Base-by-base conservation (phyloP, 352 stramenopile species). In the Phytophthora rubi region DNA sequence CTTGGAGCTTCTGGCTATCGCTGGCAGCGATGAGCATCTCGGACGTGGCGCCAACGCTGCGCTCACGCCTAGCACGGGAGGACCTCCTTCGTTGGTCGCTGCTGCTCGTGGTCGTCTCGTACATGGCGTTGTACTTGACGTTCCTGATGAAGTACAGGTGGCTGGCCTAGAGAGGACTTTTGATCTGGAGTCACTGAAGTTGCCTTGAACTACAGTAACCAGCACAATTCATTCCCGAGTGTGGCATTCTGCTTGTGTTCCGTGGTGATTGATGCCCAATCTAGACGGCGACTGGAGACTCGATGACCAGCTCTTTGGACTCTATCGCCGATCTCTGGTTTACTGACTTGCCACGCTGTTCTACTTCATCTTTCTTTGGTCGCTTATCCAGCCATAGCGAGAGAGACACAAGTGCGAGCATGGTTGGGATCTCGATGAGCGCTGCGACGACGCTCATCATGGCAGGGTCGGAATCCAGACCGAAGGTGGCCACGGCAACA, bases 381-480 rank as follows among this genome's bases (percentile, higher is more conserved):
- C 35, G 45, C 18, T 55, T 60, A 23, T 57, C 55, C 32, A 69
- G 37, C 66, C 74, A 84, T 23, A 68, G 66, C 15, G 77, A 70
- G 18, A 76, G 37, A 57, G 66, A 82, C 71, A 91, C 83, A 30
- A 92, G 79, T 42, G 76, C 75, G 6, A 93, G 77, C 85, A 92
- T 91, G 0, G 88, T 81, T 8, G 86, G 82, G 62, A 92, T 89
- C 76, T 92, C 83, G 55, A 89, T 90, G 15, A 90, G 69, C 12
- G 86, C 83, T 16, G 83, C 83, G 0, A 93, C 83, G 32, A 89
- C 82, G 30, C 82, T 91, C 71, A 89, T 90, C 3, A 91, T 62
- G 28, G 86, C 82, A 13, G 82, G 79, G 37, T 91, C 86, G 13
- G 88, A 95, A 35, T 86, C 76, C 16, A 91, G 68, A 0, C 88